These are phyloP conservation scores for Sporobolomyces roseus DNA, from an alignment of 768 basidiomycete species.

Conservation along the genomic window DNA sequence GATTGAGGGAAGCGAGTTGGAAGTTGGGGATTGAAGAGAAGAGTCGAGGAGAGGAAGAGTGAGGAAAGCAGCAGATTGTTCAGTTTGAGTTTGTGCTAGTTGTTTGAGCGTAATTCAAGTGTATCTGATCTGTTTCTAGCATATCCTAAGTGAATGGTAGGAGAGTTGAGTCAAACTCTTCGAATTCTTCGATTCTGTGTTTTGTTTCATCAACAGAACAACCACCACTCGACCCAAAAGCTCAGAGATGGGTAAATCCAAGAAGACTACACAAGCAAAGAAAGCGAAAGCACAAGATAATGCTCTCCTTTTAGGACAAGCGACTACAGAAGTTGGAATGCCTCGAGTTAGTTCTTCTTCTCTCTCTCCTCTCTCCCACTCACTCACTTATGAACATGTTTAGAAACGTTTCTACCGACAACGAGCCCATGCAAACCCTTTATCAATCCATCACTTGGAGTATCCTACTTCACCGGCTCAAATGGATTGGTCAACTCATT, in stretches of 20 bases:
- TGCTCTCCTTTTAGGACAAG: slow-evolving; percentile 14
- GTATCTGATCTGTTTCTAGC: too few relatives aligned
- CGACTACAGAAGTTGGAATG: slow-evolving; percentile 21
- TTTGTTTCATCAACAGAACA: not conserved
- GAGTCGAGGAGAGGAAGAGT: too few relatives aligned
- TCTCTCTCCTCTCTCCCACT: not conserved
- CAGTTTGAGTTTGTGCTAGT: too few relatives aligned
- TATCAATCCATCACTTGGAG: slow-evolving; percentile 65
- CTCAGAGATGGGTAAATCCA: not conserved
- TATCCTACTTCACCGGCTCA: slow-evolving; percentile 72
- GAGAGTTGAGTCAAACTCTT: not conserved
- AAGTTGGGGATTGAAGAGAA: too few relatives aligned
- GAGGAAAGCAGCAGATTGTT: too few relatives aligned
- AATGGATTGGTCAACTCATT: slow-evolving; percentile 80
- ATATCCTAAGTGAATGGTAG: not conserved
- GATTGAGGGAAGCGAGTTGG: too few relatives aligned
- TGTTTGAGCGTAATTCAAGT: too few relatives aligned
- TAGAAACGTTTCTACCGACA: slow-evolving; percentile 56
- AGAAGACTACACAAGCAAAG: not conserved
- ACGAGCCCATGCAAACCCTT: slow-evolving; percentile 56
- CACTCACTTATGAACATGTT: not conserved
- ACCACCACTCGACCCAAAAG: not conserved
- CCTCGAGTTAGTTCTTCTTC: slow-evolving; percentile 13
- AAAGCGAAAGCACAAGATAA: slow-evolving; percentile 5
- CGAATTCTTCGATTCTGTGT: not conserved